Conservation (phyloP, 164 flowering plant genomes). For the Nymphaea colorata region DNA sequence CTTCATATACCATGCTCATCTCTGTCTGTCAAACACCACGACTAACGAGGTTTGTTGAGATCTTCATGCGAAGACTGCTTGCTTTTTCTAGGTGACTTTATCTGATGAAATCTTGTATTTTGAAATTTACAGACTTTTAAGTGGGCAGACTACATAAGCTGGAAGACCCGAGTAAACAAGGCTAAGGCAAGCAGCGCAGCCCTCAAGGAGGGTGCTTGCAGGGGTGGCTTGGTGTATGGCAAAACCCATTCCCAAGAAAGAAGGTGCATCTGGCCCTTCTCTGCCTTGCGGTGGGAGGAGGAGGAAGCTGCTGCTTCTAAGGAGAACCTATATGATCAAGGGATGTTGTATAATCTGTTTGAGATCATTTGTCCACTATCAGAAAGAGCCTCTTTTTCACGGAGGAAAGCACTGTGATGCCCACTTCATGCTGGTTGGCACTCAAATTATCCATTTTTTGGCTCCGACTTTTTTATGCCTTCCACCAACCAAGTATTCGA, state of each 20-base stretch:
- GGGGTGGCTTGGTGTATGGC: background rate
- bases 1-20: constrained; percentile 74
- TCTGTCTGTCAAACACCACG: constrained; percentile 79
- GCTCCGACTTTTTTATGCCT: too few relatives aligned
- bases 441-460: background rate
- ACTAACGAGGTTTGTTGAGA: constrained; percentile 67
- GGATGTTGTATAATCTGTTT: constrained; percentile 36
- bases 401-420: constrained; percentile 16
- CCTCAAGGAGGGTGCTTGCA: constrained; percentile 24
- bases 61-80: background rate
- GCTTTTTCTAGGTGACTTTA: background rate
- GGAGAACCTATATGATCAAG: constrained; percentile 65
- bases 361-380: constrained; percentile 69
- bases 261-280: background rate
- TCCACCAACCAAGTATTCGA: too few relatives aligned
- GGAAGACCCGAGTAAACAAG: constrained; percentile 65
- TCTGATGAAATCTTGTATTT: background rate
- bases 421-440: background rate
- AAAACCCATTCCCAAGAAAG: background rate
- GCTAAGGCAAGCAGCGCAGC: constrained; percentile 74
- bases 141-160: constrained; percentile 75
- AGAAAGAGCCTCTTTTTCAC: constrained; percentile 40
- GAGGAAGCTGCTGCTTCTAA: constrained; percentile 23
- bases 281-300: constrained; percentile 37
- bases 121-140: constrained; percentile 51